Evolutionary conservation across 495 filamentous ascomycete genomes (phyloP).

Genomic region (Penicillium longicatenatum): DNA sequence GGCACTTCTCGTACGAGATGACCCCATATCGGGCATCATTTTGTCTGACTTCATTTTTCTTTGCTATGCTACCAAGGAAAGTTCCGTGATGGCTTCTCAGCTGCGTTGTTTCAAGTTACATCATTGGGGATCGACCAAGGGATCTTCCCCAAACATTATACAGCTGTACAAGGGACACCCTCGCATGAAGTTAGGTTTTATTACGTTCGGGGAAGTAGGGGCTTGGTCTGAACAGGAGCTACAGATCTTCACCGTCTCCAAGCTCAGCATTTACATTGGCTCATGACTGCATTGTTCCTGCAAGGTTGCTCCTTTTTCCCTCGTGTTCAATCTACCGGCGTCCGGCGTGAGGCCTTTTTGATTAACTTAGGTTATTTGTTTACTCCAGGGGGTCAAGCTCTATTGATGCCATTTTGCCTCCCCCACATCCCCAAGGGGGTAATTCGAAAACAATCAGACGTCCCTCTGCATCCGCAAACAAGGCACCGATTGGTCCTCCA

Average conservation of each 20-base stretch:
- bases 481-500: slow-evolving; percentile 1
- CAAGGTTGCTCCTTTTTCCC: slow-evolving; percentile 18
- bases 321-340: slow-evolving; percentile 22
- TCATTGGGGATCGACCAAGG: background rate
- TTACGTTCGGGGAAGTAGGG: slow-evolving; percentile 11
- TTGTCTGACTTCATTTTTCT: slow-evolving; percentile 17
- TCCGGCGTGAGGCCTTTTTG: background rate
- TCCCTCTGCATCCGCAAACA: slow-evolving; percentile 2
- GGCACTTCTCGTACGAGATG: slow-evolving; percentile 3
- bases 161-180: slow-evolving; percentile 10
- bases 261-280: slow-evolving; percentile 3
- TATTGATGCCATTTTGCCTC: slow-evolving; percentile 24
- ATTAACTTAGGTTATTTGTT: slow-evolving; percentile 2
- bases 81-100: slow-evolving; percentile 3
- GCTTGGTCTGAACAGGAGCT: background rate
- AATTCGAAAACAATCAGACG: slow-evolving; percentile 15
- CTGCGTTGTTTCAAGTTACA: slow-evolving; percentile 12
- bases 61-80: slow-evolving; percentile 26
- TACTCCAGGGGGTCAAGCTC: slow-evolving; percentile 23
- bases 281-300: slow-evolving; percentile 12
- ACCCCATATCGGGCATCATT: slow-evolving; percentile 12
- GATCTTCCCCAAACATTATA: slow-evolving; percentile 14
- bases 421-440: slow-evolving; percentile 33
- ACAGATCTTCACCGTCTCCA: slow-evolving; percentile 9
- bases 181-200: slow-evolving; percentile 23